A percentile compares a stretch with the other conserved stretches of the same genome.
phyloP scores from a whole-genome alignment of 768 basidiomycete species.

The Scleroderma bovista region DNA sequence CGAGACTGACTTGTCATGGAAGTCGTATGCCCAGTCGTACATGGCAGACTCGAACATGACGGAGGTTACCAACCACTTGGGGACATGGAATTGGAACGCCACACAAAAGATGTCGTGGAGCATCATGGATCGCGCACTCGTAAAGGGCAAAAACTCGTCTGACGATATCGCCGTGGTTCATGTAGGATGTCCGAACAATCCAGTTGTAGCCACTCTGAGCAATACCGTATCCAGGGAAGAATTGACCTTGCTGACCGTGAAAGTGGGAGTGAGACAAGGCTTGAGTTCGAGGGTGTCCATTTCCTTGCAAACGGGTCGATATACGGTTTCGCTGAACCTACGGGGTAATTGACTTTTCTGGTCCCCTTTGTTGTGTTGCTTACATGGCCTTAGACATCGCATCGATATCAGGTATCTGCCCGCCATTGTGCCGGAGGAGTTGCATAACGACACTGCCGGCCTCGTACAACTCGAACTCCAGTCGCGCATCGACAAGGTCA shows the following conservation, averaged over 20 bases:
- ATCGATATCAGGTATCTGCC: slow-evolving; percentile 67
- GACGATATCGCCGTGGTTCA: slow-evolving; percentile 56
- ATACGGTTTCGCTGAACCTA: slow-evolving; percentile 65
- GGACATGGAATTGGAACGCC: slow-evolving; percentile 67
- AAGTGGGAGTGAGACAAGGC: slow-evolving; percentile 50
- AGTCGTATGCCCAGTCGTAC: slow-evolving; percentile 41
- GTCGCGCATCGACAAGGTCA: slow-evolving; percentile 53
- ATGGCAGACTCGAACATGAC: slow-evolving; percentile 49
- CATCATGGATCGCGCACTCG: slow-evolving; percentile 52
- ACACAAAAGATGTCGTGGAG: slow-evolving; percentile 61
- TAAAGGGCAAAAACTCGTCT: slow-evolving; percentile 32
- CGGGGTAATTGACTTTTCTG: slow-evolving; percentile 41
- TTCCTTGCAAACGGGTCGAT: slow-evolving; percentile 68
- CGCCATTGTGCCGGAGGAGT: slow-evolving; percentile 51
- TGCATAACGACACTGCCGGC: slow-evolving; percentile 53
- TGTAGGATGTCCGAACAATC: slow-evolving; percentile 37
- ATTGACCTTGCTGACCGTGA: slow-evolving; percentile 56
- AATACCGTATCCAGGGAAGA: slow-evolving; percentile 46
- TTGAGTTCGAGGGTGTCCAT: slow-evolving; percentile 78
- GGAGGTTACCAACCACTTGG: slow-evolving; percentile 40
- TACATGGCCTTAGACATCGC: slow-evolving; percentile 33
- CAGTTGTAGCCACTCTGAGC: slow-evolving; percentile 2
- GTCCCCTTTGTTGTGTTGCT: background rate
- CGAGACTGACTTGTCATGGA: slow-evolving; percentile 41
- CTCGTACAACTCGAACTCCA: slow-evolving; percentile 56